Evolutionary conservation across 495 filamentous ascomycete species (phyloP).

Genomic region (Pseudevernia furfuracea): DNA sequence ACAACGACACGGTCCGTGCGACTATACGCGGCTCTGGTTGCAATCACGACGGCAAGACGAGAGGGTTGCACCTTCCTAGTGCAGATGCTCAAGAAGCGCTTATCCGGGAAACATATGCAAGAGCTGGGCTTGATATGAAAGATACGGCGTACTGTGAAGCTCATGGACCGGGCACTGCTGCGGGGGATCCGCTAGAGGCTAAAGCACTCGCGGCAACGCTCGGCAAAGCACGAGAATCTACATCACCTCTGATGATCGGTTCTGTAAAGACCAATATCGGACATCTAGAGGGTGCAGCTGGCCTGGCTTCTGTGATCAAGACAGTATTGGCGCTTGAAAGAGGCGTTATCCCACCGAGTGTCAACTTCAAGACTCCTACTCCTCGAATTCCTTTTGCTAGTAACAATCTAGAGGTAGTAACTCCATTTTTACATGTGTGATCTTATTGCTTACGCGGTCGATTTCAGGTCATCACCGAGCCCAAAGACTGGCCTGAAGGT

Average conservation of each 20-base stretch:
- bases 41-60: slow-evolving; percentile 48
- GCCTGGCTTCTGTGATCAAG: slow-evolving; percentile 48
- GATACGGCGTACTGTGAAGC: slow-evolving; percentile 40
- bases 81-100: slow-evolving; percentile 33
- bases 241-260: slow-evolving; percentile 34
- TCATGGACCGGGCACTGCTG: slow-evolving; percentile 46
- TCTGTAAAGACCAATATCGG: slow-evolving; percentile 53
- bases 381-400: slow-evolving; percentile 24
- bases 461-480: background rate
- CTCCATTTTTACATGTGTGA: background rate
- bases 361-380: slow-evolving; percentile 40
- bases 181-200: slow-evolving; percentile 45
- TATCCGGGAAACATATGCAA: slow-evolving; percentile 37
- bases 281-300: slow-evolving; percentile 45
- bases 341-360: slow-evolving; percentile 42
- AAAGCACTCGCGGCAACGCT: slow-evolving; percentile 26
- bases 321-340: slow-evolving; percentile 42
- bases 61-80: slow-evolving; percentile 39
- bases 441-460: background rate
- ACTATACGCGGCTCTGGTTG: slow-evolving; percentile 22
- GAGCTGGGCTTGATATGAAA: slow-evolving; percentile 30
- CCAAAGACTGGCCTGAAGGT: slow-evolving; percentile 21
- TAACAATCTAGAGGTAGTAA: background rate
- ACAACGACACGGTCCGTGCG: slow-evolving; percentile 39
- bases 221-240: slow-evolving; percentile 3